These are phyloP conservation scores for Arachis monticola DNA, from an alignment of 331 rosid genomes.

Conservation along the genomic window DNA sequence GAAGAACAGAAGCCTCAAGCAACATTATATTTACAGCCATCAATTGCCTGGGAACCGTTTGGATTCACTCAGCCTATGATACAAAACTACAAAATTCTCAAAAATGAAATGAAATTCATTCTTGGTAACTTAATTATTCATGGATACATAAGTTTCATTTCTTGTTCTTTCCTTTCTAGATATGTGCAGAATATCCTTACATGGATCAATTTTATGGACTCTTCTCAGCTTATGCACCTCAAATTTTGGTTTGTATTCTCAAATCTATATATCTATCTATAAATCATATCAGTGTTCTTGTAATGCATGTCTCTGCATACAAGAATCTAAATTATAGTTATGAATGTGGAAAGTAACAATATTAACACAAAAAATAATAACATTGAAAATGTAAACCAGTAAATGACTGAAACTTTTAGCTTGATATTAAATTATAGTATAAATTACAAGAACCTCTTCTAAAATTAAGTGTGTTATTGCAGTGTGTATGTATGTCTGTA, in stretches of 20 bases:
- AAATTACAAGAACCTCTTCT: background rate
- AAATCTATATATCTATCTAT: too few relatives aligned
- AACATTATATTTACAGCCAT: constrained; percentile 51
- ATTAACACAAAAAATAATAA: background rate
- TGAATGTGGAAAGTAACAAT: background rate
- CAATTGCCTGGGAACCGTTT: constrained; percentile 45
- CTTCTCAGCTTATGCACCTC: constrained; percentile 73
- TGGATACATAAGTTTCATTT: background rate
- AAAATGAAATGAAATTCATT: too few relatives aligned
- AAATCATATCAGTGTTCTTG: too few relatives aligned
- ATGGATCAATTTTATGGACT: constrained; percentile 68
- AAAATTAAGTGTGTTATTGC: too few relatives aligned
- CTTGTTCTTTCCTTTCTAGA: constrained; percentile 39
- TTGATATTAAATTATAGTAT: background rate
- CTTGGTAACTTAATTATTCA: constrained; percentile 1
- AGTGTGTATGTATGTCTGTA: constrained; percentile 16
- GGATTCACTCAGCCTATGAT: too few relatives aligned
- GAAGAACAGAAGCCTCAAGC: constrained; percentile 52
- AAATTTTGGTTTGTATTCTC: constrained; percentile 56
- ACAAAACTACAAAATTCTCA: too few relatives aligned
- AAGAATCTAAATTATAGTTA: background rate
- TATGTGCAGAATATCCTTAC: constrained; percentile 63
- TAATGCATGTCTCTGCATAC: too few relatives aligned
- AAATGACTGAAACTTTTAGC: constrained; percentile 7
- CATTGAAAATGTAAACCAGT: background rate